phyloP scores from a whole-genome alignment of 1,284 basidiomycete genomes.

The Papiliotrema terrestris region DNA sequence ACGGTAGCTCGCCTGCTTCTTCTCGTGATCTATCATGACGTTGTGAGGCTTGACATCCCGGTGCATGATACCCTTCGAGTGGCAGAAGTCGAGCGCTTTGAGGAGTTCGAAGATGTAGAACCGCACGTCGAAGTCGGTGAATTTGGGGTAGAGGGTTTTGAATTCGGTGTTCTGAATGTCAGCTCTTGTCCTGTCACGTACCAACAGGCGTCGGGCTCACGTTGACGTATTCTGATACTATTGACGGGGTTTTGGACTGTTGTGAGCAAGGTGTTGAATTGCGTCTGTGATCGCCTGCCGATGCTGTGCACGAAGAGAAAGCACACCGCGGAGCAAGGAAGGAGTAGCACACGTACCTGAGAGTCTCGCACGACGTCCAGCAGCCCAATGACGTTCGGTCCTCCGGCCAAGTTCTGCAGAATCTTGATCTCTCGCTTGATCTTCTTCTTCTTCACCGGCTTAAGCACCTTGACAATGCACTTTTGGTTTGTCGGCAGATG shows the following conservation, averaged over 20 bases:
- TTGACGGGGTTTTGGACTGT: conserved; percentile 89
- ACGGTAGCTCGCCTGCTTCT: conserved; percentile 67
- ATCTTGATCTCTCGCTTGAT: conserved; percentile 99
- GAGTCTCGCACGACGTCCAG: conserved; percentile 91
- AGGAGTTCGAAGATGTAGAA: conserved; percentile 96
- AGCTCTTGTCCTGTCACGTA: background rate
- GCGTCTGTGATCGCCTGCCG: too few relatives aligned
- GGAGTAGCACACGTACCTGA: conserved; percentile 42
- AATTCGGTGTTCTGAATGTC: conserved; percentile 77
- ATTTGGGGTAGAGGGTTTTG: conserved; percentile 93
- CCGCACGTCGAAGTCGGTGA: conserved; percentile 90
- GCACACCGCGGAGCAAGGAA: background rate
- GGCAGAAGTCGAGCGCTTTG: conserved; percentile 97
- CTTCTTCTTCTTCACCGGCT: conserved; percentile 99
- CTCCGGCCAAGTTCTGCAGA: conserved; percentile 91
- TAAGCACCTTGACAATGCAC: conserved; percentile 97
- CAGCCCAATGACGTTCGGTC: conserved; percentile 79
- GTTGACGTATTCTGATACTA: conserved; percentile 98
- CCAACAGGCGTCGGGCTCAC: conserved; percentile 21
- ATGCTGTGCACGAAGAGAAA: too few relatives aligned
- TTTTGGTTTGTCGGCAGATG: conserved; percentile 90
- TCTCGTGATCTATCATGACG: conserved; percentile 99
- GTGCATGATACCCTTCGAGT: conserved; percentile 99
- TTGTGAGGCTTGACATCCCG: conserved; percentile 99
- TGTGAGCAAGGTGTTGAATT: too few relatives aligned